A percentile compares a stretch with the other conserved stretches of the same genome.
Conservation (phyloP, 2,329 filamentous ascomycete species). For the Botryotinia calthae region DNA sequence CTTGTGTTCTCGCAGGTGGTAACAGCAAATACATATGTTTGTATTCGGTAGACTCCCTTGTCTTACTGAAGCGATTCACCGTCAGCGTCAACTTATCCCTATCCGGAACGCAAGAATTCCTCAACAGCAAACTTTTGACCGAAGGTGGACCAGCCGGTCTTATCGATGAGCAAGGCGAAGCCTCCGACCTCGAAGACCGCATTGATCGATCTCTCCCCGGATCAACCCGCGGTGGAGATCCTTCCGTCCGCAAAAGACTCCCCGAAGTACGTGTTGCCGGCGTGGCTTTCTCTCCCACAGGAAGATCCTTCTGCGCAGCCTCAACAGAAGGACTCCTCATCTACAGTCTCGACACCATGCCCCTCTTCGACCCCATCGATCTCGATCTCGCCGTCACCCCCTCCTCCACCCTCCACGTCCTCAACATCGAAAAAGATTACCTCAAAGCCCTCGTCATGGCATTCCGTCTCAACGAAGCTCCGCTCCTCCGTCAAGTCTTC, state of each 20-base stretch:
- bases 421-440: constrained; percentile 70
- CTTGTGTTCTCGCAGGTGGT: constrained; percentile 83
- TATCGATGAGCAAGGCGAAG: constrained; percentile 85
- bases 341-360: constrained; percentile 81
- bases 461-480: constrained; percentile 87
- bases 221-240: constrained; percentile 78
- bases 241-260: constrained; percentile 70
- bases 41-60: constrained; percentile 91
- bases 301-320: constrained; percentile 87
- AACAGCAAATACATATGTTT: constrained; percentile 99
- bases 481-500: constrained; percentile 81
- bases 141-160: constrained; percentile 82
- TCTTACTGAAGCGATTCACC: constrained; percentile 90
- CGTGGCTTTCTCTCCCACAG: constrained; percentile 84
- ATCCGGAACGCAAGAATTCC: constrained; percentile 92
- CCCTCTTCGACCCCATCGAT: constrained; percentile 94
- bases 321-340: constrained; percentile 92
- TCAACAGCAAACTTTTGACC: constrained; percentile 88
- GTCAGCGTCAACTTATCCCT: constrained; percentile 94
- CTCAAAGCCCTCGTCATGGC: constrained; percentile 95
- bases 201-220: constrained; percentile 79
- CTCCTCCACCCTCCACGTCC: constrained; percentile 69
- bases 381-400: constrained; percentile 93
- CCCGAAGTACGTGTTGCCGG: constrained; percentile 83
- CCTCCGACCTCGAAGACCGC: constrained; percentile 83